Evolutionary conservation across 2,329 filamentous ascomycete species (phyloP).

Genomic region (Aspergillus alliaceus): DNA sequence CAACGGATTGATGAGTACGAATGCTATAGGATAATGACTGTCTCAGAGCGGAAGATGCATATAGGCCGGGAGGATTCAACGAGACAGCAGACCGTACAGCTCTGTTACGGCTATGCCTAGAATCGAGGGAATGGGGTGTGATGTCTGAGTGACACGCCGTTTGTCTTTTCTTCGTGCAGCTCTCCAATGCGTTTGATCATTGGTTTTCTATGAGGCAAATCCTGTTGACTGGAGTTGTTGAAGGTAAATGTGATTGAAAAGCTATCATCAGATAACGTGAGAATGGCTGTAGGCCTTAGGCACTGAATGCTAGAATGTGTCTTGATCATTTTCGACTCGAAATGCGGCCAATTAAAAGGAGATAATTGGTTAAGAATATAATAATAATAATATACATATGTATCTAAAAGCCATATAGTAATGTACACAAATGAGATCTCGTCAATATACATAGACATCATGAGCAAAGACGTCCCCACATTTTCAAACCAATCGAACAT

Average conservation of each 20-base stretch:
- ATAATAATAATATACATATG: neutral
- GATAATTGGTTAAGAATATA: too few species aligned
- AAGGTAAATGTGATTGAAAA: neutral
- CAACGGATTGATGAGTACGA: conserved; percentile 7
- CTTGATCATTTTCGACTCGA: neutral
- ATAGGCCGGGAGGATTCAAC: conserved; percentile 2
- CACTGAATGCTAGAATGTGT: neutral
- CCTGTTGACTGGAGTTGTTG: neutral
- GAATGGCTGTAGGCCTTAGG: neutral
- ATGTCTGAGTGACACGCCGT: neutral
- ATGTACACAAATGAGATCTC: conserved; percentile 10
- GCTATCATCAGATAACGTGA: neutral
- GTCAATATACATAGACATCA: conserved; percentile 4
- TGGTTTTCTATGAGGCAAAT: neutral
- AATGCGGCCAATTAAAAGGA: too few species aligned
- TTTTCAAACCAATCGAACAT: neutral
- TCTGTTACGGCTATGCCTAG: neutral
- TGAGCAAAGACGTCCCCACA: neutral
- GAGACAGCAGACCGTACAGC: neutral
- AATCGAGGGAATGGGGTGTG: conserved; percentile 1
- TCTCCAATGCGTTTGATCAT: neutral
- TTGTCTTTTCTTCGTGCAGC: conserved; percentile 10
- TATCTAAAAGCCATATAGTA: neutral
- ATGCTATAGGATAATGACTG: conserved; percentile 10
- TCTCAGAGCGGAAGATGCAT: conserved; percentile 5